Conservation (phyloP, 306 rosid genomes). For the Morella rubra region DNA sequence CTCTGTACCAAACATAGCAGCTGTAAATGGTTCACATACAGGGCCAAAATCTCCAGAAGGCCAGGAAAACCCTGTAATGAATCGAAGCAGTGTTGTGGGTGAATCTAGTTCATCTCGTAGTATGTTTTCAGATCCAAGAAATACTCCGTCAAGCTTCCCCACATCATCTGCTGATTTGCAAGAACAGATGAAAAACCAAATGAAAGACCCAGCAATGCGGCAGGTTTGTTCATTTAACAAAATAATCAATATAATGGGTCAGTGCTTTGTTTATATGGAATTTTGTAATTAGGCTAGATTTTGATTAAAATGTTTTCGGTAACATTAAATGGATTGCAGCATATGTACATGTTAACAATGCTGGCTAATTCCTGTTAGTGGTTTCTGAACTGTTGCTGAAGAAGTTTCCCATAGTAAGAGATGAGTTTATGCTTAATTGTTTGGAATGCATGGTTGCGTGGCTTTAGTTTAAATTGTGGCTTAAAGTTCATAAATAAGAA, state of each 20-base stretch:
- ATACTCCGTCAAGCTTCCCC: constrained; percentile 56
- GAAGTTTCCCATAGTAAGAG: not conserved
- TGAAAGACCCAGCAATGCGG: constrained; percentile 93
- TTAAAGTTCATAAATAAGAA: constrained; percentile 1
- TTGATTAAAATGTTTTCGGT: not conserved
- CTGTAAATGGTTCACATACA: constrained; percentile 33
- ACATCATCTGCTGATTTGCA: constrained; percentile 70
- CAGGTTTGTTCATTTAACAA: constrained; percentile 58
- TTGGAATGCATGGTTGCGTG: not conserved
- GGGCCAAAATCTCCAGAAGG: constrained; percentile 33
- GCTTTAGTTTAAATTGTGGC: not conserved
- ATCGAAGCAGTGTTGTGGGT: constrained; percentile 35
- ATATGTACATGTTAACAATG: not conserved
- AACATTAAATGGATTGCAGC: not conserved
- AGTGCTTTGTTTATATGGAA: constrained; percentile 6
- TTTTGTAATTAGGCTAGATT: constrained; percentile 7
- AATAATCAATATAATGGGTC: constrained; percentile 7
- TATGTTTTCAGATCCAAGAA: constrained; percentile 45
- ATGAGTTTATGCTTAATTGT: not conserved
- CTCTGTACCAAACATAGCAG: constrained; percentile 40
- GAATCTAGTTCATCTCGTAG: constrained; percentile 51
- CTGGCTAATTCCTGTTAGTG: not conserved
- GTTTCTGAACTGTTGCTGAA: not conserved
- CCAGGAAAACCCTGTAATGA: constrained; percentile 38
- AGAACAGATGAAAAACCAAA: constrained; percentile 95